Conservation (phyloP, 805 yeast genomes). For the Hanseniaspora meyeri region DNA sequence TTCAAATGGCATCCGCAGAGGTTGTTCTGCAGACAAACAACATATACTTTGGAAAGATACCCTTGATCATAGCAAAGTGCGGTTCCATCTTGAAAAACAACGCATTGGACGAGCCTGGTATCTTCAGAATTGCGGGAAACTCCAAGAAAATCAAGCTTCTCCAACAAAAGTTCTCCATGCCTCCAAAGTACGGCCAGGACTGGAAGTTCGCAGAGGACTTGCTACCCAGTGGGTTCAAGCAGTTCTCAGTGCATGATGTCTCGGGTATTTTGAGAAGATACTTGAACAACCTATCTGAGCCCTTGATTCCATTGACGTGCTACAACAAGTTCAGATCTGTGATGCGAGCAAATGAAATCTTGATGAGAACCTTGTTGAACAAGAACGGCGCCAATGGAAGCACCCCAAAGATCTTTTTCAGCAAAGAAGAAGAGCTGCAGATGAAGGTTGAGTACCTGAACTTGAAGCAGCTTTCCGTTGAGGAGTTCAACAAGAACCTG, state of each 20-base stretch:
- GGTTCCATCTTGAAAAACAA: conserved; percentile 73
- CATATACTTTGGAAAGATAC: conserved; percentile 75
- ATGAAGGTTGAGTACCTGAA: conserved; percentile 14
- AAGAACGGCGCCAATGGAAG: conserved; percentile 41
- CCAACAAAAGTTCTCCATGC: conserved; percentile 68
- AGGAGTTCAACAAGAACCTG: conserved; percentile 22
- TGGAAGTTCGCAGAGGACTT: conserved; percentile 44
- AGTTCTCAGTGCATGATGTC: conserved; percentile 87
- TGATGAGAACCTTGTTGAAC: conserved; percentile 47
- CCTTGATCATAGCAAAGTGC: conserved; percentile 90
- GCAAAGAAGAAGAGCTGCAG: conserved; percentile 9
- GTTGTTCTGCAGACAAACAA: conserved; percentile 51
- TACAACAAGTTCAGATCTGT: conserved; percentile 76
- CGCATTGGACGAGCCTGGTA: conserved; percentile 74
- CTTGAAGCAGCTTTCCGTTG: conserved; percentile 17
- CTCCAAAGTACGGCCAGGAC: conserved; percentile 73
- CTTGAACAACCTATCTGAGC: conserved; percentile 81
- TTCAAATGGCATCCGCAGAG: conserved; percentile 53
- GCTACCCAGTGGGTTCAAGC: conserved; percentile 29
- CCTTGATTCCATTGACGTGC: conserved; percentile 64
- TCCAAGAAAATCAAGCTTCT: conserved; percentile 76
- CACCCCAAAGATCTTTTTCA: conserved; percentile 8
- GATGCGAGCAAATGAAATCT: conserved; percentile 29
- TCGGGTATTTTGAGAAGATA: conserved; percentile 80
- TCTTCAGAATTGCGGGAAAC: conserved; percentile 86